Evolutionary conservation across 768 basidiomycete species (phyloP).

Genomic region (Baorangia bicolor): DNA sequence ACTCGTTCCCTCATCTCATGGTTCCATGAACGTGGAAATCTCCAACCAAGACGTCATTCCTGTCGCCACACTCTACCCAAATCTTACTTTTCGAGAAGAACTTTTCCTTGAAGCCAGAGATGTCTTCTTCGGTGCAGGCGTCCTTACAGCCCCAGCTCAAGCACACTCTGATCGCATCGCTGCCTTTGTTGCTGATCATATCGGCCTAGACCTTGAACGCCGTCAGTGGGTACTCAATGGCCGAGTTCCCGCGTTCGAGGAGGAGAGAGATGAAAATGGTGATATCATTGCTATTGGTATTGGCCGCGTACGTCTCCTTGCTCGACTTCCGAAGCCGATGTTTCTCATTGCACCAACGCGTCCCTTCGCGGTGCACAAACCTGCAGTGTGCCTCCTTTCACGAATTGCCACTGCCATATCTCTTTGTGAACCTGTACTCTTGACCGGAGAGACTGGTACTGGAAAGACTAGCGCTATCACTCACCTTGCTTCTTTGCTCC

Average conservation of each 20-base stretch:
- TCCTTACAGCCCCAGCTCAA: conserved; percentile 50
- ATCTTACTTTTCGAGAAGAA: conserved; percentile 79
- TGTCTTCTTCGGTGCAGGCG: conserved; percentile 81
- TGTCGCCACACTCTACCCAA: conserved; percentile 55
- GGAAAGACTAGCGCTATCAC: conserved; percentile 95
- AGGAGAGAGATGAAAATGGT: conserved; percentile 69
- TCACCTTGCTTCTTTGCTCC: conserved; percentile 78
- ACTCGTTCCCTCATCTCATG: conserved; percentile 51
- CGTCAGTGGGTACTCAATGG: conserved; percentile 66
- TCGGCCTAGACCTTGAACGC: conserved; percentile 70
- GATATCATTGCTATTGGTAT: conserved; percentile 54
- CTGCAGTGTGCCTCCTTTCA: conserved; percentile 76
- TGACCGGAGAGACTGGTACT: conserved; percentile 99
- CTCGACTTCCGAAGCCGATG: conserved; percentile 39
- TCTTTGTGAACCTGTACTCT: conserved; percentile 77
- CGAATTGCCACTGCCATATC: conserved; percentile 74
- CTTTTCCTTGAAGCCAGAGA: conserved; percentile 87
- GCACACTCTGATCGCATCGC: conserved; percentile 52
- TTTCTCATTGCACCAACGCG: conserved; percentile 38
- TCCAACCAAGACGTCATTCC: conserved; percentile 26
- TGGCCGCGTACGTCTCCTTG: conserved; percentile 60
- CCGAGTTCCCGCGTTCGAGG: conserved; percentile 63
- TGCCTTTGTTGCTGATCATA: conserved; percentile 52
- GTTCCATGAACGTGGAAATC: conserved; percentile 40
- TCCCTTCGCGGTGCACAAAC: conserved; percentile 88